A percentile compares a stretch with the other conserved stretches of the same genome.
phyloP scores from a whole-genome alignment of 768 basidiomycete species.

The Termitomyces sp. region DNA sequence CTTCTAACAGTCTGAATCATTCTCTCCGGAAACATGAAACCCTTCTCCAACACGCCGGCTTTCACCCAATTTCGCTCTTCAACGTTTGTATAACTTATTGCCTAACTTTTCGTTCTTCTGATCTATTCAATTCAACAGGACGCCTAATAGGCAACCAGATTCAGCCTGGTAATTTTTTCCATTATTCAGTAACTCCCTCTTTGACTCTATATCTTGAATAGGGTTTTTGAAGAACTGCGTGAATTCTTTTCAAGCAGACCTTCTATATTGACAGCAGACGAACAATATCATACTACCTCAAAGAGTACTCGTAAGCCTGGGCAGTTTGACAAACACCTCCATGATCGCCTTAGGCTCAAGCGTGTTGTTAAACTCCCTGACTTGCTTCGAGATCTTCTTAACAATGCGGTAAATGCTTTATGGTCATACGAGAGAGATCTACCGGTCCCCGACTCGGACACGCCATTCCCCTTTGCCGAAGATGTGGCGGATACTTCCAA shows the following conservation, averaged over 20 bases:
- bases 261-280: too few relatives aligned
- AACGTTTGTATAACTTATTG: neutral
- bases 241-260: neutral
- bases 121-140: neutral
- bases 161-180: neutral
- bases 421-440: neutral
- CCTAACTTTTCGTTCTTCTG: neutral
- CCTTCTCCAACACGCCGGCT: too few relatives aligned
- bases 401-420: neutral
- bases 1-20: too few relatives aligned
- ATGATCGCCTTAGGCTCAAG: neutral
- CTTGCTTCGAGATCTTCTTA: neutral
- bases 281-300: too few relatives aligned
- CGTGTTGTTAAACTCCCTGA: neutral
- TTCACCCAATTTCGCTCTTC: neutral
- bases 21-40: too few relatives aligned
- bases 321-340: neutral
- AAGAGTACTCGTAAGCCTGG: too few relatives aligned
- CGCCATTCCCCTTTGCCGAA: neutral
- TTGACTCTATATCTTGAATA: neutral
- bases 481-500: neutral
- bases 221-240: neutral
- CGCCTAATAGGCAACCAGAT: neutral
- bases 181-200: neutral
- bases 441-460: neutral